Base-by-base conservation (phyloP, 495 filamentous ascomycete genomes). In the Staphylotrichum longicolle region DNA sequence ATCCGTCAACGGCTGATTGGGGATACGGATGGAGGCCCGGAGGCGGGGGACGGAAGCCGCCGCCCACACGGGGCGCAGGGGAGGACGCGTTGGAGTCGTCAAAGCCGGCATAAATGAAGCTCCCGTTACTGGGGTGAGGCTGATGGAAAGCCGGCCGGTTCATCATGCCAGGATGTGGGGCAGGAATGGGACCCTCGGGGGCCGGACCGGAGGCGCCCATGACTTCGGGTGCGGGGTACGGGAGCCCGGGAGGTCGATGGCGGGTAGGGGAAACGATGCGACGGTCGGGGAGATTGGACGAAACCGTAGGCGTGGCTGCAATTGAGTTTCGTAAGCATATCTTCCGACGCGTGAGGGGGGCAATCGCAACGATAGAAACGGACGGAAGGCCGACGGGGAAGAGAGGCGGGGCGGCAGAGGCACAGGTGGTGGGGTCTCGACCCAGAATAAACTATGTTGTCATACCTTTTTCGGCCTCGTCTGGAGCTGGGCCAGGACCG, bases 61-160 rank as follows among this genome's bases (percentile, higher is more conserved):
- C 70, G 27, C 70, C 69, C 0, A 71, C 63, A 11, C 65, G 77
- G 53, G 78, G 77, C 9, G 67, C 78, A 10, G 81, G 81, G 7
- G 80, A 82, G 1, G 79, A 78, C 9, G 71, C 72, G 57, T 80
- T 77, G 12, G 81, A 83, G n/a, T 75, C 73, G 27, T 72, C 62
- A 54, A 76, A 73, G 0, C 63, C 71, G 15, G 76, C 76, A 60
- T 79, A 80, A 49, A 78, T 64, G 48, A 82, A 60, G 58, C 78
- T 77, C 50, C 74, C 74, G 54, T 77, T 78, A 64, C 77, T 78
- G 34, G 71, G 69, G 49, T 74, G 74, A 34, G 68, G 68, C n/a
- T 73, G 69, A 50, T 77, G 76, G 35, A 66, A 67, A 12, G 41
- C 54, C 9, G 62, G 63, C 2, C 45, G 65, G 33, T 63, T 61